These are phyloP conservation scores for Prototheca stagnorum DNA, from an alignment of 163 green algal genomes.

Conservation along the genomic window DNA sequence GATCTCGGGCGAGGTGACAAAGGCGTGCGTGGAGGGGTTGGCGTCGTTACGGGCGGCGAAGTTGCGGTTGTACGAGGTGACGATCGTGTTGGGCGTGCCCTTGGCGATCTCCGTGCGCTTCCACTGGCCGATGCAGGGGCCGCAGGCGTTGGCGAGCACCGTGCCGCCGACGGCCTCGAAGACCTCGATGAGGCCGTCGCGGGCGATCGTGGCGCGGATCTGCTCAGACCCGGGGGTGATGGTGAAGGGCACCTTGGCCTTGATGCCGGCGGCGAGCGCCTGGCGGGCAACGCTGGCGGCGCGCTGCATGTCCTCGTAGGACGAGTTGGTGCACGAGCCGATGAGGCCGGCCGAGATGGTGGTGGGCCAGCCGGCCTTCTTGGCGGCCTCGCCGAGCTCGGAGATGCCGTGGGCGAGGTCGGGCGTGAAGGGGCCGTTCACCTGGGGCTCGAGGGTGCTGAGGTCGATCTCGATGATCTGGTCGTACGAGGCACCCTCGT, in stretches of 20 bases:
- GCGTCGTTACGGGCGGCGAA: constrained; percentile 88
- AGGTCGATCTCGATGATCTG: constrained; percentile 89
- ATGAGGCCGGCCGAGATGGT: constrained; percentile 76
- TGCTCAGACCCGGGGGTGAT: constrained; percentile 87
- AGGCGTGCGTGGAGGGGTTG: constrained; percentile 84
- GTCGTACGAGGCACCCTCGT: constrained; percentile 73
- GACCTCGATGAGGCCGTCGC: constrained; percentile 76
- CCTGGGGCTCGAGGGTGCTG: constrained; percentile 72
- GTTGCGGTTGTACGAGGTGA: constrained; percentile 95
- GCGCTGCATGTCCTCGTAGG: constrained; percentile 87
- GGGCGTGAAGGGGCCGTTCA: constrained; percentile 90
- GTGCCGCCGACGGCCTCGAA: constrained; percentile 82
- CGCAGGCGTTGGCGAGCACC: constrained; percentile 85
- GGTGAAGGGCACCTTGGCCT: constrained; percentile 79
- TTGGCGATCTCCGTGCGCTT: constrained; percentile 82
- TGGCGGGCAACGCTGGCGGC: constrained; percentile 64
- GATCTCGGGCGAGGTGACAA: constrained; percentile 84
- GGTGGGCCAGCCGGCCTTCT: constrained; percentile 50
- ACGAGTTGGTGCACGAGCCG: constrained; percentile 83
- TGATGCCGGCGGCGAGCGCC: constrained; percentile 63
- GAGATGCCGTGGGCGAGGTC: constrained; percentile 73
- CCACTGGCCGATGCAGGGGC: constrained; percentile 92
- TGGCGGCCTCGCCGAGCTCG: constrained; percentile 50
- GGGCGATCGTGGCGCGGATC: constrained; percentile 80
- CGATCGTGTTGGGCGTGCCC: constrained; percentile 81